phyloP scores from a whole-genome alignment of 371 early-diverging fungal species.

The Mucor saturninus region DNA sequence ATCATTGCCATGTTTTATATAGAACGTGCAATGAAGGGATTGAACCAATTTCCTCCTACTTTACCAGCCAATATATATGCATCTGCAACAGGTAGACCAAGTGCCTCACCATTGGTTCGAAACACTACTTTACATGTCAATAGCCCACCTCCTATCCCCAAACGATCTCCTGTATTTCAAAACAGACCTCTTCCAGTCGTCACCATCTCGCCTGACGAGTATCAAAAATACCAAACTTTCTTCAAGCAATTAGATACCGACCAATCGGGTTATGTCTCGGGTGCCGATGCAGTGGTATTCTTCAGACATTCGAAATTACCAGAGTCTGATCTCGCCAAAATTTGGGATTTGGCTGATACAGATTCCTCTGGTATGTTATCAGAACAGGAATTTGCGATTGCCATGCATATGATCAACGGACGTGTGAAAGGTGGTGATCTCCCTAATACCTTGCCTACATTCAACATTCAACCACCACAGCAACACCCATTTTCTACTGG shows the following conservation, averaged over 20 bases:
- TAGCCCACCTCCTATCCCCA: conserved; percentile 18
- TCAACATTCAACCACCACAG: conserved; percentile 5
- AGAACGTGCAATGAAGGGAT: conserved; percentile 66
- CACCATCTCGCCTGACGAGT: conserved; percentile 40
- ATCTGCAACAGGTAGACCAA: conserved; percentile 55
- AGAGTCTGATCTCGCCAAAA: conserved; percentile 66
- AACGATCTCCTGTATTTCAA: conserved; percentile 27
- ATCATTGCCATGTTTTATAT: conserved; percentile 85
- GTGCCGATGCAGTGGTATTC: conserved; percentile 74
- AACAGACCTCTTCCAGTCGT: conserved; percentile 1
- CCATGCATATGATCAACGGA: conserved; percentile 66
- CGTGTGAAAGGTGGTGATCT: conserved; percentile 55
- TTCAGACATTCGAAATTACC: conserved; percentile 78
- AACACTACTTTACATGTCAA: conserved; percentile 29
- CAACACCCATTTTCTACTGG: neutral
- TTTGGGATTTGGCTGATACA: conserved; percentile 73
- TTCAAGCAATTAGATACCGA: conserved; percentile 41
- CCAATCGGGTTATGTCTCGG: conserved; percentile 38
- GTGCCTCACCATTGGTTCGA: conserved; percentile 36
- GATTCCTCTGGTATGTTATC: conserved; percentile 47
- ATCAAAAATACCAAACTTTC: conserved; percentile 32
- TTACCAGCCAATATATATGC: conserved; percentile 65
- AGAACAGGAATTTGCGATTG: conserved; percentile 61
- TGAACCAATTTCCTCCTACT: conserved; percentile 55
- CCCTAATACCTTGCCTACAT: conserved; percentile 29